phyloP scores from a whole-genome alignment of 495 filamentous ascomycete genomes.

The Trichoderma parareesei region DNA sequence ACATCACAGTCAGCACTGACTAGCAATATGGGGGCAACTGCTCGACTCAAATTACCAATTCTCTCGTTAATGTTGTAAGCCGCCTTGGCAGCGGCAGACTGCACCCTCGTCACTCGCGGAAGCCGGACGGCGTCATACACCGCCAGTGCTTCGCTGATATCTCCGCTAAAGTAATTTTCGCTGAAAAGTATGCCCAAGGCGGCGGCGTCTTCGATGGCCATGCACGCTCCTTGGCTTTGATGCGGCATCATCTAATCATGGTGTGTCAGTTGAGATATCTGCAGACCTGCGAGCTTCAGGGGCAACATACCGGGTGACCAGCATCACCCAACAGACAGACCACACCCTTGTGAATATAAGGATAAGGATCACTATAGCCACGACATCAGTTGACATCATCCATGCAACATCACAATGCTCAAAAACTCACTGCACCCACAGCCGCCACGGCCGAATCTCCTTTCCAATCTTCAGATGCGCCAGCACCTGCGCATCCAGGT shows the following conservation, averaged over 20 bases:
- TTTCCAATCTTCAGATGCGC: constrained; percentile 32
- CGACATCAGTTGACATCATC: constrained; percentile 12
- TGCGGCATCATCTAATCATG: constrained; percentile 38
- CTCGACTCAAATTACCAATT: constrained; percentile 25
- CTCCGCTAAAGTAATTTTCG: constrained; percentile 16
- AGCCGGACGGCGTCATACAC: constrained; percentile 43
- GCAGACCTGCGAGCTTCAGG: constrained; percentile 36
- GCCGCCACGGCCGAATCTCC: constrained; percentile 41
- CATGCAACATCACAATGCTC: neutral
- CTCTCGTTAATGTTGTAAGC: constrained; percentile 43
- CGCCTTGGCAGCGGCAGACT: constrained; percentile 37
- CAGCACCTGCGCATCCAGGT: constrained; percentile 34
- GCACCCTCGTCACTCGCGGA: constrained; percentile 36
- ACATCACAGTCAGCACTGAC: neutral
- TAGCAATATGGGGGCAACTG: neutral
- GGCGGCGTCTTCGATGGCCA: constrained; percentile 36
- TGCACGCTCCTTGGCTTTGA: constrained; percentile 37
- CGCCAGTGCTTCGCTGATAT: constrained; percentile 34
- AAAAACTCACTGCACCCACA: constrained; percentile 33
- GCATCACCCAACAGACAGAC: constrained; percentile 38
- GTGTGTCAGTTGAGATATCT: constrained; percentile 11
- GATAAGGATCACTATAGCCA: constrained; percentile 23
- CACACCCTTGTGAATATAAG: constrained; percentile 24
- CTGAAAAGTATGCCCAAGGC: constrained; percentile 30
- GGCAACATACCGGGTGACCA: constrained; percentile 37